Conservation (phyloP, 2,329 filamentous ascomycete genomes). For the Knufia fluminis region DNA sequence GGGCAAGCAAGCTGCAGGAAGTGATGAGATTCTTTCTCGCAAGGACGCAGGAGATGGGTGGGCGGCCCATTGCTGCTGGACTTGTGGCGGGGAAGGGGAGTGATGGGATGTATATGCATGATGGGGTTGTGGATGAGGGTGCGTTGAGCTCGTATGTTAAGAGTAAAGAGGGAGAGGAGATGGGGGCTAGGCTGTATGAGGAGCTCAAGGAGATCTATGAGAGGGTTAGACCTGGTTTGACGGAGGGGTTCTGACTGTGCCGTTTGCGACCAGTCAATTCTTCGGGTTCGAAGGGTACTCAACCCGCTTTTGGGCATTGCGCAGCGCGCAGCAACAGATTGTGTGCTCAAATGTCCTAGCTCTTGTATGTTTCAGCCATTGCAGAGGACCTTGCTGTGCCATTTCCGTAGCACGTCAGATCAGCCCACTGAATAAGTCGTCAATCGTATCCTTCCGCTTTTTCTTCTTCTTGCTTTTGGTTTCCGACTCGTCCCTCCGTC, state of each 20-base stretch:
- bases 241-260: too few relatives aligned
- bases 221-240: conserved; percentile 23
- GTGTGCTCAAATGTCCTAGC: too few relatives aligned
- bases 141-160: conserved; percentile 30
- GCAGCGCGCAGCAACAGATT: too few relatives aligned
- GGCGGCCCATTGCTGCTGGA: conserved; percentile 35
- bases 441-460: conserved; percentile 59
- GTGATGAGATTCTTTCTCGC: conserved; percentile 31
- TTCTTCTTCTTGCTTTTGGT: conserved; percentile 27
- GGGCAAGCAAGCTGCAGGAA: conserved; percentile 21
- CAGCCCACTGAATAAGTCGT: conserved; percentile 60
- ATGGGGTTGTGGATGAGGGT: conserved; percentile 25
- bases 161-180: conserved; percentile 31
- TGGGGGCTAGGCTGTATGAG: conserved; percentile 35
- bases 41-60: conserved; percentile 40
- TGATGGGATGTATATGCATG: conserved; percentile 40
- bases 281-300: too few relatives aligned
- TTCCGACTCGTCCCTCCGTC: not conserved
- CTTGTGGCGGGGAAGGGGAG: conserved; percentile 32
- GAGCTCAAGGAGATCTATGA: conserved; percentile 38
- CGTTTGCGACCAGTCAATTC: too few relatives aligned
- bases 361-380: too few relatives aligned
- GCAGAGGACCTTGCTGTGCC: too few relatives aligned
- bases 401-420: too few relatives aligned
- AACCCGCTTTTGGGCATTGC: too few relatives aligned